Percentiles rank a stretch among this genome's conserved stretches.
These are phyloP conservation scores for Fusarium duplospermum DNA, from an alignment of 2,329 filamentous ascomycete species.

Conservation along the genomic window DNA sequence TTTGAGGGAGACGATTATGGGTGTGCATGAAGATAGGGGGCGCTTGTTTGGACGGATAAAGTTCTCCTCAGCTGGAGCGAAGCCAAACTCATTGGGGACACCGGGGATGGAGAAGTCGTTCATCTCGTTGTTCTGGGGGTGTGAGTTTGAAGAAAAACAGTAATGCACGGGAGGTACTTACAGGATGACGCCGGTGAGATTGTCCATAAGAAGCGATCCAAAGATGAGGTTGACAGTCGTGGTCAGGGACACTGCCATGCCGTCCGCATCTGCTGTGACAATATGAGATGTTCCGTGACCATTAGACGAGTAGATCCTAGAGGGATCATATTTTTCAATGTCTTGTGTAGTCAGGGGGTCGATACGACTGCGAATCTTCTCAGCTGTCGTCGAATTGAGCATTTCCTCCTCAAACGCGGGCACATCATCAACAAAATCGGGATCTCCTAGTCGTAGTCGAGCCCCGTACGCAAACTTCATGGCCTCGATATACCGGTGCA, in stretches of 20 bases:
- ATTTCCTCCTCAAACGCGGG: conserved; percentile 74
- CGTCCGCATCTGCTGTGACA: conserved; percentile 76
- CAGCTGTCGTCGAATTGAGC: conserved; percentile 70
- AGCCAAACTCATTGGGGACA: conserved; percentile 83
- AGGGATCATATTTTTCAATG: conserved; percentile 78
- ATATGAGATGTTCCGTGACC: conserved; percentile 81
- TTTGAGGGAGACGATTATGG: conserved; percentile 76
- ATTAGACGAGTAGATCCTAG: conserved; percentile 72
- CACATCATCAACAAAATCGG: conserved; percentile 75
- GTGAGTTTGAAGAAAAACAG: not conserved
- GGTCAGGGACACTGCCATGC: conserved; percentile 83
- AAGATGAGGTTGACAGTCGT: conserved; percentile 92
- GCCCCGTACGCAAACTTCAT: conserved; percentile 90
- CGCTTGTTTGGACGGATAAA: conserved; percentile 85
- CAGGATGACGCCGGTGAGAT: conserved; percentile 85
- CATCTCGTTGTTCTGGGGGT: conserved; percentile 67
- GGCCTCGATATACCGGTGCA: conserved; percentile 87
- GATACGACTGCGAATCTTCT: conserved; percentile 73
- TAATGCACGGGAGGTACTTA: too few species aligned
- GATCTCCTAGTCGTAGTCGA: conserved; percentile 85
- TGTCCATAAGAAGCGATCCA: conserved; percentile 81
- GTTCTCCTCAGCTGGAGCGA: conserved; percentile 82
- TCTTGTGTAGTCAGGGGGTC: conserved; percentile 78
- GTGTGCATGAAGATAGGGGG: conserved; percentile 84
- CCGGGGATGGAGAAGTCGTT: conserved; percentile 90